Conservation (phyloP, 495 filamentous ascomycete species). For the Penicillium roqueforti region DNA sequence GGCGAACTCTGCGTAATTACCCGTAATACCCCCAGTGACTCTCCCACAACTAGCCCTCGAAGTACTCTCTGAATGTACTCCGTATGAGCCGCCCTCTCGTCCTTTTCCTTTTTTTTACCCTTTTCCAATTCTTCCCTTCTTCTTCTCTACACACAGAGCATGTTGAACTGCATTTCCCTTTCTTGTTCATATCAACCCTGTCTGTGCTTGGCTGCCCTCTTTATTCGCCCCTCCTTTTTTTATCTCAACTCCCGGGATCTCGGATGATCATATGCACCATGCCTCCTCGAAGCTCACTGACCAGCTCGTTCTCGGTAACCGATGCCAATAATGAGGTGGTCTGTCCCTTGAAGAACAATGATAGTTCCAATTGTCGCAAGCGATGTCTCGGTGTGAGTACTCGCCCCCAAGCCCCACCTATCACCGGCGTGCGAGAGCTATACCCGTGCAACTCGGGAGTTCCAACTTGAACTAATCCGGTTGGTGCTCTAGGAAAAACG, state of each 20-base stretch:
- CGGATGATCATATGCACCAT: slow-evolving; percentile 51
- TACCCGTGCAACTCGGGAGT: slow-evolving; percentile 5
- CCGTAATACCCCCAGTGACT: slow-evolving; percentile 13
- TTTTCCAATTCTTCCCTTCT: slow-evolving; percentile 10
- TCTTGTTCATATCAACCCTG: slow-evolving; percentile 11
- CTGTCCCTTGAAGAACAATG: slow-evolving; percentile 91
- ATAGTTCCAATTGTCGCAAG: slow-evolving; percentile 97
- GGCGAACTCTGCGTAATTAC: slow-evolving; percentile 14
- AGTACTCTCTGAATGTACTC: slow-evolving; percentile 15
- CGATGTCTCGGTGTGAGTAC: slow-evolving; percentile 91
- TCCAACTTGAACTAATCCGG: slow-evolving; percentile 22
- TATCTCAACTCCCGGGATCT: slow-evolving; percentile 2
- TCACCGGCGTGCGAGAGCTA: slow-evolving; percentile 6
- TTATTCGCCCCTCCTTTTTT: slow-evolving; percentile 1
- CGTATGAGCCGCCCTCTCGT: slow-evolving; percentile 17
- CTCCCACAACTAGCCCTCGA: slow-evolving; percentile 7
- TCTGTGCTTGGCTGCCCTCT: slow-evolving; percentile 4
- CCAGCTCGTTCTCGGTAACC: slow-evolving; percentile 85
- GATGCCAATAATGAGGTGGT: slow-evolving; percentile 94
- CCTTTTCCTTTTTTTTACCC: slow-evolving; percentile 11
- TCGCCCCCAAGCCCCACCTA: slow-evolving; percentile 14
- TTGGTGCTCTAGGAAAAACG: slow-evolving; percentile 72
- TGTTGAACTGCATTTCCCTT: slow-evolving; percentile 8
- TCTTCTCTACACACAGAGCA: slow-evolving; percentile 16
- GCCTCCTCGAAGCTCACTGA: slow-evolving; percentile 84